Evolutionary conservation across 441 rosid genomes (phyloP), one percentile per base, ranked within the genome.

Genomic region (Pelargonium australe): DNA sequence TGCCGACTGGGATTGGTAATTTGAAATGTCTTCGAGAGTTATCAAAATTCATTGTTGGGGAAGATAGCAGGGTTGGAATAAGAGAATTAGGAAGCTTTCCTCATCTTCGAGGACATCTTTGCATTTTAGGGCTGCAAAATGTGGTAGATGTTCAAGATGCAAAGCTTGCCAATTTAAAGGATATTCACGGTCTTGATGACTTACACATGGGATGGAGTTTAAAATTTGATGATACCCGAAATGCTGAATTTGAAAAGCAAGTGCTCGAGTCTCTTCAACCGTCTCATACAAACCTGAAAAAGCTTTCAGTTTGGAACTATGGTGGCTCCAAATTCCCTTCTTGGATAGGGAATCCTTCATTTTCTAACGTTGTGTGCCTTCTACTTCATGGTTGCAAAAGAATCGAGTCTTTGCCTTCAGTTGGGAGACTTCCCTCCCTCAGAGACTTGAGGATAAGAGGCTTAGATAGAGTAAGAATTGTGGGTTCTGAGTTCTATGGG

Each of bases 361-460:
- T 75, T 28, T 40, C 31, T 41, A 67, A 62, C 34, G 1, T 78
- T 3, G 69, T 41, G 49, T 20, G 2, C 0, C 41, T 71, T 13
- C n/a, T 1, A 23, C 53, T 78, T 8, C 0, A 37, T 17, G 23
- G 34, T 44, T 68, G 76, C 14, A 2, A 43, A 11, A 66, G 10
- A 10, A 12, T 43, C 16, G 40, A 14, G 17, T 47, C 63, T 12
- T 64, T 79, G 51, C 79, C 77, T 17, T 63, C 77, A 40, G 75
- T 79, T 11, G 82, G 82, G 47, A 51, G n/a, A 5, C 70, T 79
- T 19, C 79, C 77, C 2, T 64, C 40, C 6, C 74, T 79, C 8
- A 66, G 68, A 67, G 66, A 45, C 20, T 23, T 69, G 57, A 10
- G n/a, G 31, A 67, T 71, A 17, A 41, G 51, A 31, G 17, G 69